phyloP scores from a whole-genome alignment of 441 rosid species.

The Omphalea diandra region DNA sequence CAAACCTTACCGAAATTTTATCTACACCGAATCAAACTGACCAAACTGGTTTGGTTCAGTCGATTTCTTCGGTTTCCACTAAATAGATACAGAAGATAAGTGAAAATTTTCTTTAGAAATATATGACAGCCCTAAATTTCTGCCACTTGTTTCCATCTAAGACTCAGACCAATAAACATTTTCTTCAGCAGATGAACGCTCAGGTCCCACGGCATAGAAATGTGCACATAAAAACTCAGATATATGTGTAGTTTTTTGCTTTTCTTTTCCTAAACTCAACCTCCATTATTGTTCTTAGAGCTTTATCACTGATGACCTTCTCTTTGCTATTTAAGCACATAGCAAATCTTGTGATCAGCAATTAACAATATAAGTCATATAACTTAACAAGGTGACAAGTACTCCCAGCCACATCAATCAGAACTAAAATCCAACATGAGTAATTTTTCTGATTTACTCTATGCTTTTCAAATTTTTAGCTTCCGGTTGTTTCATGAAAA shows the following conservation, averaged over 20 bases:
- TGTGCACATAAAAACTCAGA: background rate
- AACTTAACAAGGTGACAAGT: background rate
- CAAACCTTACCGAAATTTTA: too few relatives aligned
- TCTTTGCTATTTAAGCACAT: background rate
- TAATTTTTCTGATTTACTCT: too few relatives aligned
- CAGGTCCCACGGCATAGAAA: conserved; percentile 6
- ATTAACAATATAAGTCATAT: background rate
- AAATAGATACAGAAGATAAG: background rate
- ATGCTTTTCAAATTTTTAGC: too few relatives aligned
- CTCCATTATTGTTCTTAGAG: conserved; percentile 10
- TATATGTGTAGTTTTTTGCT: background rate
- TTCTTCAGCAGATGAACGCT: background rate
- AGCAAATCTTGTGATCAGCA: background rate
- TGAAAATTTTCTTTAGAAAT: background rate
- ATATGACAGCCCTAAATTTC: background rate
- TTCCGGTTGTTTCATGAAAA: too few relatives aligned
- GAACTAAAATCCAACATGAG: background rate
- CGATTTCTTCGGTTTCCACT: too few relatives aligned
- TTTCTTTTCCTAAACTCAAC: background rate
- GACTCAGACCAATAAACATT: background rate
- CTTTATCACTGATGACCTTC: conserved; percentile 9
- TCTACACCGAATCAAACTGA: too few relatives aligned
- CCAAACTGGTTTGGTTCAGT: too few relatives aligned
- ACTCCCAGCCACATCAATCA: background rate
- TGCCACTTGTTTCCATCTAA: background rate